Conservation (phyloP, 768 basidiomycete genomes). For the Leccinellum rugosiceps region DNA sequence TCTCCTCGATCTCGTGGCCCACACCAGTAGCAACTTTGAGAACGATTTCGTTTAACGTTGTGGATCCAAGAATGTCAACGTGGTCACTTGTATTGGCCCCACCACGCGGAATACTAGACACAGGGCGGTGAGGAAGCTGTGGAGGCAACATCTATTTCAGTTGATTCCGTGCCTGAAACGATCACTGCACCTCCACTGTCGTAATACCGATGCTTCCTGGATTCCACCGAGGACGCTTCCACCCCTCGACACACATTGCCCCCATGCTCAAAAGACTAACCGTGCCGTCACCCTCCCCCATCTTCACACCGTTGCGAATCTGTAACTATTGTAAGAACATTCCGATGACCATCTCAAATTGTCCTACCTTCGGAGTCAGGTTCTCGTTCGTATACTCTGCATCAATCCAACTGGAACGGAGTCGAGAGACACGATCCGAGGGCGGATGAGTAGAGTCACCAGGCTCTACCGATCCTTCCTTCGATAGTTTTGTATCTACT, state of each 20-base stretch:
- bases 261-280: conserved; percentile 82
- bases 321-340: conserved; percentile 18
- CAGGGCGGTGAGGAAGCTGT: conserved; percentile 79
- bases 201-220: conserved; percentile 83
- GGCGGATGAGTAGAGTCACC: conserved; percentile 45
- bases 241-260: conserved; percentile 96
- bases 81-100: conserved; percentile 92
- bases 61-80: conserved; percentile 80
- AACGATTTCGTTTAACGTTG: conserved; percentile 84
- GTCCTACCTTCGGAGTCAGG: conserved; percentile 50
- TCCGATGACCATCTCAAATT: neutral
- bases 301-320: conserved; percentile 82
- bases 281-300: conserved; percentile 96
- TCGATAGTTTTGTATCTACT: conserved; percentile 45
- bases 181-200: conserved; percentile 71
- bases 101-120: conserved; percentile 71
- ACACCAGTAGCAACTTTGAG: conserved; percentile 85
- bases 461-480: conserved; percentile 37
- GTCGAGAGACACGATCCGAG: conserved; percentile 49
- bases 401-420: conserved; percentile 80
- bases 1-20: conserved; percentile 67
- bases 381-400: conserved; percentile 68
- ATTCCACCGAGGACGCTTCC: conserved; percentile 89
- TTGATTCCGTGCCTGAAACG: neutral
- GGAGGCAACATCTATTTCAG: conserved; percentile 9